Conservation (phyloP, 495 filamentous ascomycete species). For the Pyronema omphalodes region DNA sequence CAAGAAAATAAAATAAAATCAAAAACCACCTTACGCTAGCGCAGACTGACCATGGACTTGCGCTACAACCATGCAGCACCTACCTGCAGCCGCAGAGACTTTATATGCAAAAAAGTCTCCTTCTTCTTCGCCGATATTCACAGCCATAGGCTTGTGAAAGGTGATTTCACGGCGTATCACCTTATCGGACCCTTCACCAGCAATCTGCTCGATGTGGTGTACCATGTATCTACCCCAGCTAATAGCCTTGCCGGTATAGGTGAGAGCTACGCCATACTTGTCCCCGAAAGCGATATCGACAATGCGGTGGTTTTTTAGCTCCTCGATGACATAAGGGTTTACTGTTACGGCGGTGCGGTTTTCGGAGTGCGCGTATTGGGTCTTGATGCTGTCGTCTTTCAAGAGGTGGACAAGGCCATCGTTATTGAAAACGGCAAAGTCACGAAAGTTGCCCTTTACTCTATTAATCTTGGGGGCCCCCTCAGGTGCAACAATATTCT, state of each 20-base stretch:
- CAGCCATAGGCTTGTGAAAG: constrained; percentile 8
- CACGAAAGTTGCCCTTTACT: constrained; percentile 10
- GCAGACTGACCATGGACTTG: not conserved
- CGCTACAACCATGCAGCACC: constrained; percentile 17
- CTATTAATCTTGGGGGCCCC: constrained; percentile 4
- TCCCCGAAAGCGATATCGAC: constrained; percentile 21
- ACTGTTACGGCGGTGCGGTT: not conserved
- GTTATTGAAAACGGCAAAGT: constrained; percentile 21
- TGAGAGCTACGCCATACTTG: constrained; percentile 18
- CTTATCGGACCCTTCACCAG: too few relatives aligned
- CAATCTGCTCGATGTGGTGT: too few relatives aligned
- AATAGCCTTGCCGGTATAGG: constrained; percentile 13
- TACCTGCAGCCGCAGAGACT: constrained; percentile 19
- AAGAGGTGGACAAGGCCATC: constrained; percentile 17
- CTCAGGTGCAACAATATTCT: constrained; percentile 14
- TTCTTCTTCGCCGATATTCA: constrained; percentile 11
- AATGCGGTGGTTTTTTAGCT: constrained; percentile 10
- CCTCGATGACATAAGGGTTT: constrained; percentile 7
- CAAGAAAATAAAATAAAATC: too few relatives aligned
- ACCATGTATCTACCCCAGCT: constrained; percentile 22
- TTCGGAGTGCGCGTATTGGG: not conserved
- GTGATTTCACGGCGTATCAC: not conserved
- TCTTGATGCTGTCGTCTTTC: constrained; percentile 1
- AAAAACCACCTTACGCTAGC: not conserved
- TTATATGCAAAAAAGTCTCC: constrained; percentile 1